Conservation (phyloP, 352 stramenopile genomes). For the Pythium sukuiense region DNA sequence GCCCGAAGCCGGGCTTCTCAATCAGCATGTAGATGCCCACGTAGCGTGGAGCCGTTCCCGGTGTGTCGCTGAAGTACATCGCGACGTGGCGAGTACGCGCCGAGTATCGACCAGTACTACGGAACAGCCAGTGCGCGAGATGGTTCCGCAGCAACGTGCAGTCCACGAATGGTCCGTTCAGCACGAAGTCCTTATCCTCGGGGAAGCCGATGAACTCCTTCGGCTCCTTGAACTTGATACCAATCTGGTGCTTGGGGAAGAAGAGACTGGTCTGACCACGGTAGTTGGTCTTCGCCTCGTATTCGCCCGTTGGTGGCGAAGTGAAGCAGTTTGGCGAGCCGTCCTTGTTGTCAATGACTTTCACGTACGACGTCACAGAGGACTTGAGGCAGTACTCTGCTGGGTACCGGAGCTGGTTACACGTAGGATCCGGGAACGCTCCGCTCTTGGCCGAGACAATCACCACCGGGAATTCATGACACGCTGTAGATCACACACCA, state of each 20-base stretch:
- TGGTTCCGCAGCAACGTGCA: conserved; percentile 76
- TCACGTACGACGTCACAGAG: conserved; percentile 44
- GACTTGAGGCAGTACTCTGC: conserved; percentile 69
- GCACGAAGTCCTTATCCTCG: conserved; percentile 63
- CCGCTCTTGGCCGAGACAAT: conserved; percentile 54
- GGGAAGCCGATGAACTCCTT: conserved; percentile 58
- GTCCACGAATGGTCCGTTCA: conserved; percentile 78
- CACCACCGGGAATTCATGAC: conserved; percentile 71
- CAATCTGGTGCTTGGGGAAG: conserved; percentile 80
- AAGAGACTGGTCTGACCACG: conserved; percentile 76
- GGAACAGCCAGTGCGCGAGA: conserved; percentile 76
- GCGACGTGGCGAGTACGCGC: conserved; percentile 60
- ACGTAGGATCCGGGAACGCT: conserved; percentile 65
- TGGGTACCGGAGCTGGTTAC: conserved; percentile 69
- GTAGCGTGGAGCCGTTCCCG: conserved; percentile 36
- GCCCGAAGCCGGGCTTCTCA: conserved; percentile 75
- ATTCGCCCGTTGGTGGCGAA: conserved; percentile 37
- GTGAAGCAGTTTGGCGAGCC: conserved; percentile 61
- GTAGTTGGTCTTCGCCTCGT: conserved; percentile 66
- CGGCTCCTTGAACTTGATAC: conserved; percentile 54
- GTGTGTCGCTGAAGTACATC: conserved; percentile 60
- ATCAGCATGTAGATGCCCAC: conserved; percentile 70
- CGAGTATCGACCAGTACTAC: conserved; percentile 66
- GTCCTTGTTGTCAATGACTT: conserved; percentile 62
- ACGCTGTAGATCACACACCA: too few relatives aligned